Conservation (phyloP, 805 yeast genomes). For the Yarrowia osloensis region DNA sequence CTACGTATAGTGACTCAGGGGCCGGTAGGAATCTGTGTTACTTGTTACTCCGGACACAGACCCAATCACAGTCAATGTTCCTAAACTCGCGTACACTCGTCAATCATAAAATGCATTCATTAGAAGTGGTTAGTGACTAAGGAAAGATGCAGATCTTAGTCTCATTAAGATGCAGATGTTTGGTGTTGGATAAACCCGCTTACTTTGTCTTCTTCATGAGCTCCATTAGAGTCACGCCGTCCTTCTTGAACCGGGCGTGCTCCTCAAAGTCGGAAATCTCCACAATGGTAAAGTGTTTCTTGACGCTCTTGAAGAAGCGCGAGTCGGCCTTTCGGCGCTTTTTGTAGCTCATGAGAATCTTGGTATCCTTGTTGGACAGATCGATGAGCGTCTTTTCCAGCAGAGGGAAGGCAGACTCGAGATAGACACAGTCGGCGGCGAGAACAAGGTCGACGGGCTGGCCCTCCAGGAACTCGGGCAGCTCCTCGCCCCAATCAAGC, state of each 20-base stretch:
- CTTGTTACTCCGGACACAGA: no score
- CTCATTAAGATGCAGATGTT: not conserved
- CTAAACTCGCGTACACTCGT: no score
- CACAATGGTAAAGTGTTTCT: constrained; percentile 18
- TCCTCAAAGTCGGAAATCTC: constrained; percentile 23
- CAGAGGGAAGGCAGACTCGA: constrained; percentile 56
- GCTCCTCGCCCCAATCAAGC: constrained; percentile 51
- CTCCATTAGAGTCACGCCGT: constrained; percentile 26
- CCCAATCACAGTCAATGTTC: no score
- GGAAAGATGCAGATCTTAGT: no score
- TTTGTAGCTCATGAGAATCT: constrained; percentile 55
- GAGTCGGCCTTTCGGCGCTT: constrained; percentile 54
- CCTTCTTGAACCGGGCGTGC: constrained; percentile 15
- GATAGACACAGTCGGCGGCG: constrained; percentile 64
- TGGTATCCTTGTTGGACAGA: constrained; percentile 46
- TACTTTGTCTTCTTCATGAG: constrained; percentile 15
- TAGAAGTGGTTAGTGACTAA: not conserved
- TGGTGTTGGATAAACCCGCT: not conserved
- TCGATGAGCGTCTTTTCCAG: constrained; percentile 53
- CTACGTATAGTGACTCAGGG: no score
- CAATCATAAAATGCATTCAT: constrained; percentile 3
- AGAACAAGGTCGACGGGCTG: constrained; percentile 49
- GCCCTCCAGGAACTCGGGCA: constrained; percentile 45
- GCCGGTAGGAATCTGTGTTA: no score
- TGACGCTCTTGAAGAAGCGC: constrained; percentile 42